A percentile compares a stretch with the other conserved stretches of the same genome.
Conservation (phyloP, 1,139 yeast genomes). For the Nematodospora anomalae region DNA sequence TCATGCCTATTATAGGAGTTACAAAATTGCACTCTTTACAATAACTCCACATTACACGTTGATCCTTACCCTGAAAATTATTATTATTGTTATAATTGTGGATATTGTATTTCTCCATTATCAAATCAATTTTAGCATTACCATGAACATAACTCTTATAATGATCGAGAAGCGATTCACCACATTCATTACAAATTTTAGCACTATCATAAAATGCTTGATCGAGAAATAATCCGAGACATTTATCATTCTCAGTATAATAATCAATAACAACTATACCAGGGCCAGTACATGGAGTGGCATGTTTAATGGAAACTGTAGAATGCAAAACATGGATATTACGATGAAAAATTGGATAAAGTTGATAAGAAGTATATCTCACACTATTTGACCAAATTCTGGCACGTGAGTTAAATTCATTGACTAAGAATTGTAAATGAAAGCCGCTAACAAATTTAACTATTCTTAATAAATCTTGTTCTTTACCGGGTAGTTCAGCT, state of each 20-base stretch:
- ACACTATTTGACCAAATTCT: conserved; percentile 44
- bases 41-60: conserved; percentile 85
- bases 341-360: conserved; percentile 63
- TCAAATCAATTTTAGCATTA: conserved; percentile 74
- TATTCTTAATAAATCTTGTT: conserved; percentile 39
- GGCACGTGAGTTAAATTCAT: conserved; percentile 34
- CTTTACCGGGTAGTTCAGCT: conserved; percentile 34
- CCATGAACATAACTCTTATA: conserved; percentile 90
- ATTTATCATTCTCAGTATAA: conserved; percentile 88
- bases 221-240: conserved; percentile 87
- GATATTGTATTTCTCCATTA: conserved; percentile 57
- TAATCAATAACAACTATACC: conserved; percentile 77
- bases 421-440: conserved; percentile 27
- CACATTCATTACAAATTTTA: conserved; percentile 78
- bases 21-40: conserved; percentile 77
- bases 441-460: conserved; percentile 36
- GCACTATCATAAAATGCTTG: conserved; percentile 70
- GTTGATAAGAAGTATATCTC: conserved; percentile 40
- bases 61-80: conserved; percentile 36
- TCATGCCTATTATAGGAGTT: conserved; percentile 83
- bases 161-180: conserved; percentile 69
- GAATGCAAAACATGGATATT: conserved; percentile 76
- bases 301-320: conserved; percentile 77
- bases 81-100: conserved; percentile 36
- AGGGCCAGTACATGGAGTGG: conserved; percentile 94